Conservation (phyloP, 768 basidiomycete genomes). For the Myochromella boudieri region DNA sequence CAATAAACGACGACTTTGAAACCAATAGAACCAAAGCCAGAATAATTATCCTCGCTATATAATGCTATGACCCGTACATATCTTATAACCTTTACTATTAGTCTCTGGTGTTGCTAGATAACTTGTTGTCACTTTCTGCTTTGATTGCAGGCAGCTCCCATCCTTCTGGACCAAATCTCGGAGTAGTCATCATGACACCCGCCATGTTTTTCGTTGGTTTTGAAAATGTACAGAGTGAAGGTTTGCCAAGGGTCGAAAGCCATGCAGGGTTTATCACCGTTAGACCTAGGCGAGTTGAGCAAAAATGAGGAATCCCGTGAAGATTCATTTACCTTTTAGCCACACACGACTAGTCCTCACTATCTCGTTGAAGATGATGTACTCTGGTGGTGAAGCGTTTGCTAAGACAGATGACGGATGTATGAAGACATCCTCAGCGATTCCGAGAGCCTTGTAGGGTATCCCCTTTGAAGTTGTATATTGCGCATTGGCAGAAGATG, state of each 20-base stretch:
- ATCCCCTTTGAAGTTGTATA: conserved; percentile 78
- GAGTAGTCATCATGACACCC: conserved; percentile 73
- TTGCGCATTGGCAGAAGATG: conserved; percentile 58
- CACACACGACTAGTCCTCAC: conserved; percentile 72
- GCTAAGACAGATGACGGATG: conserved; percentile 87
- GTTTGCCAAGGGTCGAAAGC: conserved; percentile 77
- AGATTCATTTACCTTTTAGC: conserved; percentile 65
- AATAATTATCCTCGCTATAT: conserved; percentile 1
- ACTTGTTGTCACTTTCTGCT: no score
- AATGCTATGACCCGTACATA: neutral
- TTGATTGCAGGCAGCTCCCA: conserved; percentile 86
- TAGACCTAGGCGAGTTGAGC: conserved; percentile 46
- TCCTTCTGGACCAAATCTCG: conserved; percentile 79
- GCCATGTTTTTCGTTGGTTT: conserved; percentile 73
- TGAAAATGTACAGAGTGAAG: conserved; percentile 85
- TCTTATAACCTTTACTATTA: neutral
- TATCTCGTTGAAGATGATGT: conserved; percentile 80
- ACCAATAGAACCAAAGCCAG: neutral
- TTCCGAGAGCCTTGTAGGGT: conserved; percentile 77
- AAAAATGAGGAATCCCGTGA: neutral
- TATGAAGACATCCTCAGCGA: conserved; percentile 86
- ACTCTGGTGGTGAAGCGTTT: conserved; percentile 75
- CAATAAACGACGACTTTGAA: conserved; percentile 10
- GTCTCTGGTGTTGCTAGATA: no score
- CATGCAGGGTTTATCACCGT: conserved; percentile 88